Percentiles rank a stretch among this genome's conserved stretches.
Conservation (phyloP, 2,329 filamentous ascomycete genomes). For the Allantophomopsis lycopodina region DNA sequence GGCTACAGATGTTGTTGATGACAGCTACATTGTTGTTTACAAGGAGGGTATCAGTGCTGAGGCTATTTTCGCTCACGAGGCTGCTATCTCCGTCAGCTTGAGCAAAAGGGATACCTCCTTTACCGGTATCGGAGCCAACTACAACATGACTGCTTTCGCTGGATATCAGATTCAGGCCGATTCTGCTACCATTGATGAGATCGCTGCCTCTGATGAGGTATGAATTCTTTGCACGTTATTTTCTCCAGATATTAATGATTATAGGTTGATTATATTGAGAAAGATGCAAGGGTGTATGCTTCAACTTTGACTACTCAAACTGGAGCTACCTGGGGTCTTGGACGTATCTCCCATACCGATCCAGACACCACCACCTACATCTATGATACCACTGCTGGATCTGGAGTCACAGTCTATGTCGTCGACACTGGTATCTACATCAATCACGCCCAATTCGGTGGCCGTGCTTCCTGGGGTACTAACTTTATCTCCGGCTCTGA, state of each 20-base stretch:
- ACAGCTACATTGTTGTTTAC: slow-evolving; percentile 53
- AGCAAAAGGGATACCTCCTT: slow-evolving; percentile 38
- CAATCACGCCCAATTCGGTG: slow-evolving; percentile 11
- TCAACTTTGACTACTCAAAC: slow-evolving; percentile 14
- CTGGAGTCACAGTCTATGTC: slow-evolving; percentile 15
- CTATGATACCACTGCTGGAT: slow-evolving; percentile 15
- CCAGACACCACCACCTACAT: slow-evolving; percentile 14
- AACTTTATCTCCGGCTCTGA: slow-evolving; percentile 9
- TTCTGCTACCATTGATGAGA: slow-evolving; percentile 11
- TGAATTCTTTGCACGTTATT: neutral
- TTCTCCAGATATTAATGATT: neutral
- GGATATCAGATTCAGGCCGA: slow-evolving; percentile 15
- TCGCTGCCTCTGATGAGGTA: slow-evolving; percentile 15
- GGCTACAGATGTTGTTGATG: slow-evolving; percentile 32
- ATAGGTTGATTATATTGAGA: slow-evolving; percentile 16
- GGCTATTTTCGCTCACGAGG: slow-evolving; percentile 33
- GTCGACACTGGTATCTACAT: slow-evolving; percentile 15
- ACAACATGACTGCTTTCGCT: slow-evolving; percentile 11
- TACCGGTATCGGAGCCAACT: slow-evolving; percentile 12
- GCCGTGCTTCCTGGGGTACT: slow-evolving; percentile 12
- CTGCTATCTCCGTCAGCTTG: slow-evolving; percentile 31
- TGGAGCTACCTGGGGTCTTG: slow-evolving; percentile 17
- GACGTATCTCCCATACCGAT: slow-evolving; percentile 16
- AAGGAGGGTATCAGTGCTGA: slow-evolving; percentile 35
- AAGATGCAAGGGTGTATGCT: slow-evolving; percentile 16